A percentile compares a stretch with the other conserved stretches of the same genome.
Conservation (phyloP, 768 basidiomycete species). For the Agaricus subrufescens region DNA sequence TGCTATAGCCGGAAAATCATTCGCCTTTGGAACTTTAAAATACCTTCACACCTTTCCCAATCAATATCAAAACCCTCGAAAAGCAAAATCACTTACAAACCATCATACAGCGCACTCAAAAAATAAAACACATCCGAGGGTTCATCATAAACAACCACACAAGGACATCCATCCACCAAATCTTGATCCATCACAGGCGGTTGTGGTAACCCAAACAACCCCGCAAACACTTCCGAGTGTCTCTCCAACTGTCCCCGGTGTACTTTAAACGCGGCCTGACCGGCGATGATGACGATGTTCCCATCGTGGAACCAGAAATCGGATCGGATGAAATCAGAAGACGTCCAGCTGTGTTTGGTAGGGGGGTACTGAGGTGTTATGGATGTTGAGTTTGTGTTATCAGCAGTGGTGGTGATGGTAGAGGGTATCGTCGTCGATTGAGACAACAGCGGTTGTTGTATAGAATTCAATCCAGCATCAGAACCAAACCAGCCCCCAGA, state of each 20-base stretch:
- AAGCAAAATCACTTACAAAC: slow-evolving; percentile 48
- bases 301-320: slow-evolving; percentile 77
- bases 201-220: slow-evolving; percentile 61
- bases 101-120: slow-evolving; percentile 68
- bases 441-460: too few species aligned
- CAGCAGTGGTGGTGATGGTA: not conserved
- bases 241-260: slow-evolving; percentile 70
- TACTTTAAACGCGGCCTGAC: slow-evolving; percentile 61
- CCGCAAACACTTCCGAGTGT: slow-evolving; percentile 75
- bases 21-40: slow-evolving; percentile 44
- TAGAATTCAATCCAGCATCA: not conserved
- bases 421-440: too few species aligned
- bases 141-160: slow-evolving; percentile 59
- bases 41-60: slow-evolving; percentile 35
- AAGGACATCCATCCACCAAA: slow-evolving; percentile 52
- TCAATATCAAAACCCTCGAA: not conserved
- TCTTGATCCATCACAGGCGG: slow-evolving; percentile 35
- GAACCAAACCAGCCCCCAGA: too few species aligned
- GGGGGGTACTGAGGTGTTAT: not conserved
- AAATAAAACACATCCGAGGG: slow-evolving; percentile 67
- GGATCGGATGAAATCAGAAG: slow-evolving; percentile 32
- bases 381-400: too few species aligned
- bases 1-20: slow-evolving; percentile 56
- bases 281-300: slow-evolving; percentile 60
- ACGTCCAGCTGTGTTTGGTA: not conserved